Base-by-base conservation (phyloP, 768 basidiomycete species). In the Lactarius tabidus region DNA sequence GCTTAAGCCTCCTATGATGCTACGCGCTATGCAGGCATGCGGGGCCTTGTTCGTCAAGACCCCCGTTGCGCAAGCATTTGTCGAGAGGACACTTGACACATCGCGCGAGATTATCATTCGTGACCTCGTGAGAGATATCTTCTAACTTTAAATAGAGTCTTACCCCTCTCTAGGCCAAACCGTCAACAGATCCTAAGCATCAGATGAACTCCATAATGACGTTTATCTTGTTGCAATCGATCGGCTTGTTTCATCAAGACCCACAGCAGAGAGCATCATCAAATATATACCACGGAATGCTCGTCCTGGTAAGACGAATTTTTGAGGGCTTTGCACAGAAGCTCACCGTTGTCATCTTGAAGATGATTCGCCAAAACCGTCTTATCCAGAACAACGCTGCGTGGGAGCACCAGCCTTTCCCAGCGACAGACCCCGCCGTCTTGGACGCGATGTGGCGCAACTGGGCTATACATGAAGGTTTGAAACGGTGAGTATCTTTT, bases 11-110 rank as follows among this genome's bases (percentile, higher is more conserved):
- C 78, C 76, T 6, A 76, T 84, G 67, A 81, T 85, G 45, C 71
- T 85, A 53, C 80, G 76, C 23, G 79, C 81, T 28, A 85, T 85
- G 84, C 82, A 82, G 72, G 85, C 82, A 26, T 86, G 82, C 73
- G 88, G 84, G 64, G 89, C 82, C 29, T 76, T 84, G 59, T 85
- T 82, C 72, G 81, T 80, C 56, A 82, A 79, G 71, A 84, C 79
- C 14, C 75, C 75, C 20, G 76, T 73, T 36, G 83, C 85, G 2
- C 69, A 75, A 61, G 75, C 75, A 48, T 87, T 84, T 74, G 83
- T 84, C 68, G 78, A 76, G 48, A 77, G 75, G 55, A 79, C 77
- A 28, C 74, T 83, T 68, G 75, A 72, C 28, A 77, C 72, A 39
- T 78, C 77, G 59, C 79, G 80, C 62, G 84, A 84, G 69, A 74